Conservation (phyloP, 345 rosid species). For the Isatis tinctoria region DNA sequence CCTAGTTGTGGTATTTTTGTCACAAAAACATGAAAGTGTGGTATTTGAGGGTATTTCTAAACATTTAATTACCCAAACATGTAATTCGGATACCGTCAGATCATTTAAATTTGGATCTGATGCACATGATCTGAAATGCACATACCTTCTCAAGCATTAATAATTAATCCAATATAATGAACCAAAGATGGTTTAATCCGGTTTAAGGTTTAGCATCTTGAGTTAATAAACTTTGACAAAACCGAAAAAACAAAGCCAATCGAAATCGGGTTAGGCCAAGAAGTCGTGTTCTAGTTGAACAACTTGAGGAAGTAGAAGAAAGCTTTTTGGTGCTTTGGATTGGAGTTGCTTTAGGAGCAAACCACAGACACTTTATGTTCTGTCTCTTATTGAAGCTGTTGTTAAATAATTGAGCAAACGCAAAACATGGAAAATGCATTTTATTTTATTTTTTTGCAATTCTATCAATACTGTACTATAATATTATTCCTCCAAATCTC, state of each 20-base stretch:
- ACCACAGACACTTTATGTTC: constrained; percentile 21
- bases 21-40: no score
- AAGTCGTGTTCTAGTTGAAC: constrained; percentile 31
- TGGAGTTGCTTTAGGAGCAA: constrained; percentile 26
- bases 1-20: no score
- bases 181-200: background rate
- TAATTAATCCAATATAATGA: background rate
- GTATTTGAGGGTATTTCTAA: no score
- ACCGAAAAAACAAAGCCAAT: constrained; percentile 8
- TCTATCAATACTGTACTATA: background rate
- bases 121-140: no score
- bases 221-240: background rate
- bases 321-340: constrained; percentile 6
- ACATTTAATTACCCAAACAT: no score
- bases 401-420: constrained; percentile 24
- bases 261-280: background rate
- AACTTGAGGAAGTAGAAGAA: constrained; percentile 15
- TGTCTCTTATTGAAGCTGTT: constrained; percentile 22
- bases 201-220: constrained; percentile 5
- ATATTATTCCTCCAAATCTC: constrained; percentile 5
- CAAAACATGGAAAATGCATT: constrained; percentile 18
- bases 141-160: background rate
- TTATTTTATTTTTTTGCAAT: background rate
- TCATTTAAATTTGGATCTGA: no score
- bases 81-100: no score